Evolutionary conservation across 2,329 filamentous ascomycete species (phyloP).

Genomic region (Aspergillus jensenii): DNA sequence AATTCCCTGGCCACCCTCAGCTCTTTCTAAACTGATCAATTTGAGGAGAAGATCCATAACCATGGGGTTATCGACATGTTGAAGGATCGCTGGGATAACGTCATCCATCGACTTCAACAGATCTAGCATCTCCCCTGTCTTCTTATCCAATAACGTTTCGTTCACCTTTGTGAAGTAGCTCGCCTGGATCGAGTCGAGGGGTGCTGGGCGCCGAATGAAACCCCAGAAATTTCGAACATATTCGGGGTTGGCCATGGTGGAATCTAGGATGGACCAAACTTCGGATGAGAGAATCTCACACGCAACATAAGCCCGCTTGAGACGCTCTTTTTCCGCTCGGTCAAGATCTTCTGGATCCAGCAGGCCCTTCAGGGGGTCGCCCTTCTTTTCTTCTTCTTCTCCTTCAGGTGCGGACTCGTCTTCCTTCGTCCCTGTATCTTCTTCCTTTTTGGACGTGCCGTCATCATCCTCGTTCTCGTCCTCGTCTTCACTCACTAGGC

Average conservation of each 20-base stretch:
- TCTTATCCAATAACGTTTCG: constrained; percentile 94
- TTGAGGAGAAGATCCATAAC: constrained; percentile 97
- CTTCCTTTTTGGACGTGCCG: constrained; percentile 35
- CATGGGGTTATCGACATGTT: constrained; percentile 95
- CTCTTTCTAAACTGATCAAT: constrained; percentile 93
- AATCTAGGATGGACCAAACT: constrained; percentile 94
- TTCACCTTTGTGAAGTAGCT: constrained; percentile 99
- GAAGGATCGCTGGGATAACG: constrained; percentile 79
- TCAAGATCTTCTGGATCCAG: constrained; percentile 53
- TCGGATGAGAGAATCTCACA: constrained; percentile 94
- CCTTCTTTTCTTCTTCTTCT: constrained; percentile 35
- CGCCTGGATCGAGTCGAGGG: constrained; percentile 88
- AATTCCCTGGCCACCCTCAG: constrained; percentile 85
- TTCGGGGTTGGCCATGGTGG: constrained; percentile 78
- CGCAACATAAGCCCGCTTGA: constrained; percentile 90
- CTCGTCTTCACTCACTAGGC: constrained; percentile 52
- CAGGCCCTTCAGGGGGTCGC: constrained; percentile 34
- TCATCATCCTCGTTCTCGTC: constrained; percentile 53
- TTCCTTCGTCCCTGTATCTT: constrained; percentile 26
- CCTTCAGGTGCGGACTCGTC: constrained; percentile 37
- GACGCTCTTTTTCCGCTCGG: constrained; percentile 83
- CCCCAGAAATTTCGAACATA: constrained; percentile 85
- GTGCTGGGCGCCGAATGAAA: constrained; percentile 79
- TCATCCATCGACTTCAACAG: constrained; percentile 82
- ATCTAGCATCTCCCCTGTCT: constrained; percentile 94